Evolutionary conservation across 1,139 yeast species (phyloP), one percentile per base, ranked within the genome.

Genomic region (Kodamaea alishanica): DNA sequence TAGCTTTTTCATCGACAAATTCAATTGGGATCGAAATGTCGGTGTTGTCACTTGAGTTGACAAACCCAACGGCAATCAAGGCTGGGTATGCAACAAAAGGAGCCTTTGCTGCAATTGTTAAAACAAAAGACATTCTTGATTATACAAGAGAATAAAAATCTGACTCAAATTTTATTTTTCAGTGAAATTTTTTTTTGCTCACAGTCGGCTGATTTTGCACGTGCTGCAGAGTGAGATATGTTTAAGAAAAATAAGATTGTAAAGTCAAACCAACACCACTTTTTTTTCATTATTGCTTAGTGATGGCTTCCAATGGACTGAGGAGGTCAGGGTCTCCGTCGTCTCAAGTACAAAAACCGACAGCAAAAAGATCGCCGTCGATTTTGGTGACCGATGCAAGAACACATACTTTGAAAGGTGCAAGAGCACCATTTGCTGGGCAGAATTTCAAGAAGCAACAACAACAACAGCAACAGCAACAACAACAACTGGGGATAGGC

Each of bases 281-380:
- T n/a, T 31, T 9, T 8, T 24, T n/a, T 11, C 11, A n/a, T 23
- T 8, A n/a, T n/a, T 15, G 10, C n/a, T 22, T 23, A 15, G 24
- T 11, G 12, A 27, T 34, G 32, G 11, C 37, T 28, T 22, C 37
- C 8, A 29, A 34, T 11, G 9, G 10, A 6, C 30, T 34, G 12
- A 33, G 24, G 24, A 15, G 37, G 25, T n/a, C 25, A 4, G 28
- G 34, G 12, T 30, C 38, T 8, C 32, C 38, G 20, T n/a, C 20
- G 3, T 24, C 24, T 9, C 41, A 39, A 8, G 32, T 15, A 3
- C 58, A 61, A 44, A 62, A 77, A 39, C 84, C 89, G 6, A 81
- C 87, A 3, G 89, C 94, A n/a, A 85, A 85, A 51, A 66, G 97
- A 51, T 85, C 96, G 24, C 97, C 97, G 6, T 87, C 96, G 1